These are phyloP conservation scores for Stemphylium beticola DNA, from an alignment of 2,329 filamentous ascomycete species.

Conservation along the genomic window DNA sequence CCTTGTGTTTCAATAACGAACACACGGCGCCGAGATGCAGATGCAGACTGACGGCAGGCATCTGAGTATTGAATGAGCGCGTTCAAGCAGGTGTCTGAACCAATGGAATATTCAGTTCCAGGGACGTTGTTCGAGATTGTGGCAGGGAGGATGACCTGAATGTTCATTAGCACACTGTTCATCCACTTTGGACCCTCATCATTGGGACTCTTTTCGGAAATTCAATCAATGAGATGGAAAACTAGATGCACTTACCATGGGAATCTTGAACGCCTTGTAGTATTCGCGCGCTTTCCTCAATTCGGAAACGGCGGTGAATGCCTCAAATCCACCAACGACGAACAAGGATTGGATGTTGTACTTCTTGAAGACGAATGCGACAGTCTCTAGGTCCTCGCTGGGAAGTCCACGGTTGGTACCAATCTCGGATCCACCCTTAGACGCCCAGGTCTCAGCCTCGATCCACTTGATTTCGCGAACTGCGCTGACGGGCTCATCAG, in stretches of 20 bases:
- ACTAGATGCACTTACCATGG: slow-evolving; percentile 60
- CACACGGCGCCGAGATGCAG: slow-evolving; percentile 87
- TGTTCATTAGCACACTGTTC: slow-evolving; percentile 12
- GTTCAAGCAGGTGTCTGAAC: slow-evolving; percentile 95
- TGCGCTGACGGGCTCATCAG: slow-evolving; percentile 78
- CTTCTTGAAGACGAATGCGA: slow-evolving; percentile 81
- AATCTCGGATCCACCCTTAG: slow-evolving; percentile 95
- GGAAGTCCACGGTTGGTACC: slow-evolving; percentile 96
- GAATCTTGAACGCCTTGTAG: slow-evolving; percentile 88
- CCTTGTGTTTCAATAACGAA: slow-evolving; percentile 99
- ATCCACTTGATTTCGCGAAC: slow-evolving; percentile 90
- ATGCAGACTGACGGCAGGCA: slow-evolving; percentile 96
- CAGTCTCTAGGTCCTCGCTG: slow-evolving; percentile 80
- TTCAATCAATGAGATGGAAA: too few relatives aligned
- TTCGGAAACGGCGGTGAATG: slow-evolving; percentile 89
- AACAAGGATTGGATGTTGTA: slow-evolving; percentile 93
- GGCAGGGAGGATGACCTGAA: slow-evolving; percentile 83
- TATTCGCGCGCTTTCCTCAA: slow-evolving; percentile 78
- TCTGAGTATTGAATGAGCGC: slow-evolving; percentile 95
- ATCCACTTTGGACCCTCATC: too few relatives aligned
- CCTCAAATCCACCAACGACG: slow-evolving; percentile 93
- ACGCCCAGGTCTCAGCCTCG: slow-evolving; percentile 93
- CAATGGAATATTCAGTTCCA: slow-evolving; percentile 94
- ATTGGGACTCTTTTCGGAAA: too few relatives aligned
- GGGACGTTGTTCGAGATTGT: slow-evolving; percentile 99